Conservation (phyloP, 345 rosid genomes). For the Eucalyptus urophylla region DNA sequence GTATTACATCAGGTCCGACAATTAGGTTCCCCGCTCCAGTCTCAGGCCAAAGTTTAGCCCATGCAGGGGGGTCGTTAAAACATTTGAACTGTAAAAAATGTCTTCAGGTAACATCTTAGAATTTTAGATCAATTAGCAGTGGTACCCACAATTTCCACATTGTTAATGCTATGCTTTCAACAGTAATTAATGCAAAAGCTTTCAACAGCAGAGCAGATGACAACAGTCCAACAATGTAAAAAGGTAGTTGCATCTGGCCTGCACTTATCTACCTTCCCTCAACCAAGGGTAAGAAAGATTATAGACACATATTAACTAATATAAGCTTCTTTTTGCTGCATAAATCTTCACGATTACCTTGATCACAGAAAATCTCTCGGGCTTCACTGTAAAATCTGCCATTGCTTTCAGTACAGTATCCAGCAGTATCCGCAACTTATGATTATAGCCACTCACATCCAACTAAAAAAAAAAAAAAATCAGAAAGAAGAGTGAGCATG, state of each 20-base stretch:
- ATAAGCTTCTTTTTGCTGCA: not conserved
- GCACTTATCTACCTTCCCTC: not conserved
- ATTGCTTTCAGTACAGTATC: constrained; percentile 48
- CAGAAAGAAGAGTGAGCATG: not conserved
- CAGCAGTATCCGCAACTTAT: constrained; percentile 66
- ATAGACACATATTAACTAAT: not conserved
- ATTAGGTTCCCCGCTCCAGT: not conserved
- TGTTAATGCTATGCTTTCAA: not conserved
- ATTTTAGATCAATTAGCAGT: not conserved
- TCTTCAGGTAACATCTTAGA: not conserved
- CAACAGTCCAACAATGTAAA: not conserved
- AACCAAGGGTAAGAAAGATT: not conserved
- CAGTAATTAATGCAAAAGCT: not conserved
- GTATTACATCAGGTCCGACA: not conserved
- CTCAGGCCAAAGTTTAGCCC: not conserved
- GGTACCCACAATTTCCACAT: not conserved
- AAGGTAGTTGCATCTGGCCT: not conserved
- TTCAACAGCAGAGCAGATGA: not conserved
- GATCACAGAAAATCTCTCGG: constrained; percentile 68
- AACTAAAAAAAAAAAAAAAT: not conserved
- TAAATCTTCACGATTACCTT: constrained; percentile 34
- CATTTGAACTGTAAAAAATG: not conserved
- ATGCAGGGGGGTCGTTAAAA: not conserved
- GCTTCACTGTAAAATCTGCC: constrained; percentile 59
- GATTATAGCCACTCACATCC: constrained; percentile 59